phyloP scores from a whole-genome alignment of 352 stramenopile genomes.

The Phytophthora ohioensis region DNA sequence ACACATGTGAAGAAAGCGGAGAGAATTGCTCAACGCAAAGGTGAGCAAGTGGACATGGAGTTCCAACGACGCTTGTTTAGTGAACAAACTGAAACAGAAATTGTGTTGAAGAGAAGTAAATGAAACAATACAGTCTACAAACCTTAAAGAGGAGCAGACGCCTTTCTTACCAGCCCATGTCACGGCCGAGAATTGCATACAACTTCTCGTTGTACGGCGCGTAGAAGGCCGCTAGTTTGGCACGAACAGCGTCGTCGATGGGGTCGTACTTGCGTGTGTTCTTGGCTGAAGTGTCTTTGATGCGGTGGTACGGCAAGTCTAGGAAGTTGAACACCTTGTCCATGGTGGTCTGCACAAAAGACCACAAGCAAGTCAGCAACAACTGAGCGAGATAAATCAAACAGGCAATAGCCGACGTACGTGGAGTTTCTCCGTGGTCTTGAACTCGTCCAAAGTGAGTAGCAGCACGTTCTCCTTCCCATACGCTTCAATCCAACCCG shows the following conservation, averaged over 20 bases:
- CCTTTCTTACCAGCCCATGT: constrained; percentile 65
- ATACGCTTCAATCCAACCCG: constrained; percentile 94
- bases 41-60: constrained; percentile 39
- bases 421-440: constrained; percentile 67
- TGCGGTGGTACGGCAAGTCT: constrained; percentile 81
- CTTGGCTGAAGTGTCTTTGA: constrained; percentile 85
- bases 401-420: constrained; percentile 42
- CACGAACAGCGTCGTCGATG: constrained; percentile 57
- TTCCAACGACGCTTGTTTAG: constrained; percentile 54
- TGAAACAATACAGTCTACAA: constrained; percentile 25
- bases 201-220: constrained; percentile 87
- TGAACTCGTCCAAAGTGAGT: constrained; percentile 95
- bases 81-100: constrained; percentile 72
- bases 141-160: neutral
- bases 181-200: constrained; percentile 63
- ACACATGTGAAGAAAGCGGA: constrained; percentile 58
- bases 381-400: neutral
- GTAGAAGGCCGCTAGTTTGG: constrained; percentile 80
- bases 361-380: constrained; percentile 25
- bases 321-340: constrained; percentile 88
- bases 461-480: constrained; percentile 91
- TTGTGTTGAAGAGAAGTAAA: constrained; percentile 60
- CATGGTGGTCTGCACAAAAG: constrained; percentile 64
- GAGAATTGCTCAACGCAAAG: constrained; percentile 39
- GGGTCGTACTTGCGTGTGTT: constrained; percentile 91